Evolutionary conservation across 2,329 filamentous ascomycete genomes (phyloP).

Genomic region (Hypomyces rosellus): DNA sequence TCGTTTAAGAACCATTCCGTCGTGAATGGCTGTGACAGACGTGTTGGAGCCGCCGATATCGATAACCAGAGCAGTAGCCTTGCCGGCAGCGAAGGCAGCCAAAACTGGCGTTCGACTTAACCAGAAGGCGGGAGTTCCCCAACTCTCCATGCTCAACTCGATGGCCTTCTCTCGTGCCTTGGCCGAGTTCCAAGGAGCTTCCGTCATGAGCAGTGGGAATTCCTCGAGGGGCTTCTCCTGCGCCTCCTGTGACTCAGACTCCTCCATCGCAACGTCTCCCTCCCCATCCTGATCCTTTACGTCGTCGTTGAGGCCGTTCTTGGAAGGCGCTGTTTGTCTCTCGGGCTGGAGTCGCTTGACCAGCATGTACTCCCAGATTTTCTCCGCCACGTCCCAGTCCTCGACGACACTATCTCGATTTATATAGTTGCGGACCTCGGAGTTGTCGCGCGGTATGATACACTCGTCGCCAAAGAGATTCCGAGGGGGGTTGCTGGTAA

Average conservation of each 20-base stretch:
- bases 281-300: constrained; percentile 54
- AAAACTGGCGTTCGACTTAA: constrained; percentile 83
- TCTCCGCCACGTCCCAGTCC: constrained; percentile 88
- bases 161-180: constrained; percentile 92
- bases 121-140: constrained; percentile 93
- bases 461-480: constrained; percentile 86
- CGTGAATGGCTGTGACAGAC: constrained; percentile 84
- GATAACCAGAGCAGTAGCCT: constrained; percentile 85
- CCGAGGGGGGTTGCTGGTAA: constrained; percentile 39
- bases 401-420: constrained; percentile 82
- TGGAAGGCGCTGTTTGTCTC: constrained; percentile 60
- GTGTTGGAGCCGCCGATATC: constrained; percentile 87
- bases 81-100: constrained; percentile 86
- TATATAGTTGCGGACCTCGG: constrained; percentile 91
- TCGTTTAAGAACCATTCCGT: constrained; percentile 90
- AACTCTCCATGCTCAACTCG: constrained; percentile 94
- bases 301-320: constrained; percentile 73
- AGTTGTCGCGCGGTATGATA: constrained; percentile 66
- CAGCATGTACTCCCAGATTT: constrained; percentile 89
- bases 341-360: constrained; percentile 79
- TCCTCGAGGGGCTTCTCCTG: constrained; percentile 79
- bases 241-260: constrained; percentile 24
- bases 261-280: constrained; percentile 55
- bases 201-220: constrained; percentile 86
- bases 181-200: constrained; percentile 83